These are phyloP conservation scores for Pseudogymnoascus sp. DNA, from an alignment of 2,329 filamentous ascomycete genomes.

Conservation along the genomic window DNA sequence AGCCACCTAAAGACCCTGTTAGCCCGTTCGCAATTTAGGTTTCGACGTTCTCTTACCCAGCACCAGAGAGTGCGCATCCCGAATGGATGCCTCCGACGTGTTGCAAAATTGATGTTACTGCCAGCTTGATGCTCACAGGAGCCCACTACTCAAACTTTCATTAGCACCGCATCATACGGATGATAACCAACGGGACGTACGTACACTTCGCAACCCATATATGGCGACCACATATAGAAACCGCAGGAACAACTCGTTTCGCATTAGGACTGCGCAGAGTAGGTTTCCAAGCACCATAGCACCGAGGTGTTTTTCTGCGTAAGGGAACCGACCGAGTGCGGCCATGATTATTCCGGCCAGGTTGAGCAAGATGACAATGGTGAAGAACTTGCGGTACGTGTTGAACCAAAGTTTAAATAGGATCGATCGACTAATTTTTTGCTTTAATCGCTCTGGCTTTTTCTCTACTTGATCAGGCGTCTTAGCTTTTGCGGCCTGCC, in stretches of 20 bases:
- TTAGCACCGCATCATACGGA: constrained; percentile 10
- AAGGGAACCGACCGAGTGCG: constrained; percentile 27
- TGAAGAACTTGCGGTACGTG: constrained; percentile 35
- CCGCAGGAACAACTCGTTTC: constrained; percentile 33
- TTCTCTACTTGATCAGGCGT: constrained; percentile 7
- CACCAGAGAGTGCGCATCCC: constrained; percentile 33
- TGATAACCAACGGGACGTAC: constrained; percentile 19
- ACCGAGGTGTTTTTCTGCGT: constrained; percentile 32
- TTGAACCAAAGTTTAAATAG: constrained; percentile 33
- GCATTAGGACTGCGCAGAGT: constrained; percentile 32
- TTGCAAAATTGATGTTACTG: constrained; percentile 31
- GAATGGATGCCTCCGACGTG: constrained; percentile 37
- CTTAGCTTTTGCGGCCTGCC: neutral
- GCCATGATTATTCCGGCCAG: constrained; percentile 30
- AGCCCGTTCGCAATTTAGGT: constrained; percentile 5
- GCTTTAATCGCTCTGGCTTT: constrained; percentile 15
- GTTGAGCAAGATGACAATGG: constrained; percentile 31
- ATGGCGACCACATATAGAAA: constrained; percentile 31
- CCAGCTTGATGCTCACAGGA: constrained; percentile 29
- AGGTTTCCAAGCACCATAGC: constrained; percentile 34
- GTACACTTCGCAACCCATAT: constrained; percentile 31
- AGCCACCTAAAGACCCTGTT: constrained; percentile 28
- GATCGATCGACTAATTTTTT: constrained; percentile 27
- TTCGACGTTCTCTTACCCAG: constrained; percentile 24
- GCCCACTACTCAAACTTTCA: constrained; percentile 28